Evolutionary conservation across 140 eudicot genomes (phyloP), one percentile per base, ranked within the genome.

Genomic region (Anethum foeniculum): DNA sequence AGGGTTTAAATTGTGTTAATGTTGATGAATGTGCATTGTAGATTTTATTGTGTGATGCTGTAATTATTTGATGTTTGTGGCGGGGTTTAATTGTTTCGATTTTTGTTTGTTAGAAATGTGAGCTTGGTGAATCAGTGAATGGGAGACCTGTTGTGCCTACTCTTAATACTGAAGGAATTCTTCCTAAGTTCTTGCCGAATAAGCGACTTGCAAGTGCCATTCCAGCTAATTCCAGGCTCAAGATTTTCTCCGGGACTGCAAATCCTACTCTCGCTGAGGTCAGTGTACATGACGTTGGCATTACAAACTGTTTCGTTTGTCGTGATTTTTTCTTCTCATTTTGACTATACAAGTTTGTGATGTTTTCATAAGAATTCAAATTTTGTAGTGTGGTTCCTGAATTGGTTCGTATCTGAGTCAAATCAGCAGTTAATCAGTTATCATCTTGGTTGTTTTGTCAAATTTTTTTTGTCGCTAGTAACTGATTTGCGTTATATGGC

Each of bases 211-310:
- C 90, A 82, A 85, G 81, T 79, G 76, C 97, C 2, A 85, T 88
- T 36, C 87, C 82, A 76, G 79, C 27, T 56, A 88, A 85, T 86
- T 85, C 90, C 38, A 89, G 83, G 93, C 89, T 95, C 78, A 95
- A 95, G 83, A 84, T 95, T 62, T 95, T 95, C 78, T 92, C 99
- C 10, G 99, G 99, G 69, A 84, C 95, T 0, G 95, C 93, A 27
- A 95, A 95, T 87, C 87, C 96, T 27, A 85, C 91, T 16, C 93
- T 95, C 64, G 88, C 99, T 85, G 87, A 91, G 97, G 99, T 95
- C 82, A 49, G 30, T 52, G 54, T 43, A 15, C 27, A 34, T 32
- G 36, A 62, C 19, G 7, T 27, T 49, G 7, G 25, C 19, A 19
- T 68, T 39, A 73, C 28, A 68, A 15, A 49, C 10, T 30, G 38